Conservation (phyloP, 345 rosid species). For the Durio zibethinus region DNA sequence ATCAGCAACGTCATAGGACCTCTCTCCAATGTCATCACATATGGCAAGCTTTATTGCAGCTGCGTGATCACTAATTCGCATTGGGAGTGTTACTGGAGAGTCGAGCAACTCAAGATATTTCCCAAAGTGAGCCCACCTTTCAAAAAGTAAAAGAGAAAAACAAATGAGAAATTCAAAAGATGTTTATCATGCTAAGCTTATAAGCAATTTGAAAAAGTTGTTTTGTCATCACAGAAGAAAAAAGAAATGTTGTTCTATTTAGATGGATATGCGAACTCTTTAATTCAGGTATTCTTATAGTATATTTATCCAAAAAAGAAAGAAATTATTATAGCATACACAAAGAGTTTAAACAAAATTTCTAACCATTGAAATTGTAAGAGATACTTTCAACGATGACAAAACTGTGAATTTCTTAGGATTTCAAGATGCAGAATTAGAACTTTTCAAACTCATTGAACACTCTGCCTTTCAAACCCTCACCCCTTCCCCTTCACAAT, state of each 20-base stretch:
- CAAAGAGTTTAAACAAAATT: background rate
- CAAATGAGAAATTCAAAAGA: background rate
- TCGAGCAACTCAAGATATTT: conserved; percentile 85
- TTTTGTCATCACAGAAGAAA: background rate
- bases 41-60: conserved; percentile 95
- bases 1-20: conserved; percentile 77
- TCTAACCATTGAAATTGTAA: background rate
- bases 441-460: too few relatives aligned
- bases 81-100: conserved; percentile 90
- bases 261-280: background rate
- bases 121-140: conserved; percentile 84
- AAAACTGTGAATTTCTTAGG: background rate
- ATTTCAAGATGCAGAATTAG: background rate
- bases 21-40: conserved; percentile 95
- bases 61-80: conserved; percentile 86
- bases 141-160: background rate
- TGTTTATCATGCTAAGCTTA: background rate
- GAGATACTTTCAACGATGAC: background rate
- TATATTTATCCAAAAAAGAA: background rate
- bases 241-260: background rate
- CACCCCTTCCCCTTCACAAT: background rate
- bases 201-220: background rate
- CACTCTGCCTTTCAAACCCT: too few relatives aligned
- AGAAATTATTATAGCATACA: background rate
- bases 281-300: background rate